Conservation (phyloP, 169 alveolate species). For the Condylostoma magnum region DNA sequence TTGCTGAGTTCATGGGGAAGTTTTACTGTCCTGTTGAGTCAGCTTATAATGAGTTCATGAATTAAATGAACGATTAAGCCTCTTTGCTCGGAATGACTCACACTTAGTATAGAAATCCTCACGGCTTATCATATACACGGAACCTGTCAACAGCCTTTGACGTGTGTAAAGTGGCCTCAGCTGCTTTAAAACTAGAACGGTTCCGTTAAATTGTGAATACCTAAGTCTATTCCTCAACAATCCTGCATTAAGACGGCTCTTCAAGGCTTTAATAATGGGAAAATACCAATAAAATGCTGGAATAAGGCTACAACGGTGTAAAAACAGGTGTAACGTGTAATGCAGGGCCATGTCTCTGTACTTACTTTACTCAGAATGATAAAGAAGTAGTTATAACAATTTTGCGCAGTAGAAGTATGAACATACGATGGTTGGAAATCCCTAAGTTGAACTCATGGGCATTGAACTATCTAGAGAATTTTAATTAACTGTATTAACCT, state of each 20-base stretch:
- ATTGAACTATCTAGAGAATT: too few species aligned
- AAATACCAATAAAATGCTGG: conserved; percentile 63
- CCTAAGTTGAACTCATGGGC: conserved; percentile 15
- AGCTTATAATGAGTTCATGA: background rate
- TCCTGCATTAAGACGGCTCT: background rate
- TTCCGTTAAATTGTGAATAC: background rate
- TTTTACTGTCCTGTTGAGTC: background rate
- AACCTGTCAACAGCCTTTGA: conserved; percentile 39
- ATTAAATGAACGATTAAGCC: conserved; percentile 50
- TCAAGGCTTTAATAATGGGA: conserved; percentile 34
- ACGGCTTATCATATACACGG: conserved; percentile 51
- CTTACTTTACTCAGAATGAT: background rate
- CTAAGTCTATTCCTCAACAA: background rate
- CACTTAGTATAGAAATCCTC: conserved; percentile 43
- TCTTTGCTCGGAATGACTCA: conserved; percentile 22
- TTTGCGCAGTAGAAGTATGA: background rate
- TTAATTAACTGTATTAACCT: too few species aligned
- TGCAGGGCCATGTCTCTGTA: conserved; percentile 70
- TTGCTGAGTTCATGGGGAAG: conserved; percentile 67
- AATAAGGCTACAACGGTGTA: conserved; percentile 51
- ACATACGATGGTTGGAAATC: conserved; percentile 19
- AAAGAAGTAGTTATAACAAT: background rate
- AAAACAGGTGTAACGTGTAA: conserved; percentile 68
- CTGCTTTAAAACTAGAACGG: background rate
- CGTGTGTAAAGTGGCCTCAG: background rate